Percentiles rank a stretch among this genome's conserved stretches.
phyloP scores from a whole-genome alignment of 192 early-diverging fungal genomes.

The Coemansia sp. region DNA sequence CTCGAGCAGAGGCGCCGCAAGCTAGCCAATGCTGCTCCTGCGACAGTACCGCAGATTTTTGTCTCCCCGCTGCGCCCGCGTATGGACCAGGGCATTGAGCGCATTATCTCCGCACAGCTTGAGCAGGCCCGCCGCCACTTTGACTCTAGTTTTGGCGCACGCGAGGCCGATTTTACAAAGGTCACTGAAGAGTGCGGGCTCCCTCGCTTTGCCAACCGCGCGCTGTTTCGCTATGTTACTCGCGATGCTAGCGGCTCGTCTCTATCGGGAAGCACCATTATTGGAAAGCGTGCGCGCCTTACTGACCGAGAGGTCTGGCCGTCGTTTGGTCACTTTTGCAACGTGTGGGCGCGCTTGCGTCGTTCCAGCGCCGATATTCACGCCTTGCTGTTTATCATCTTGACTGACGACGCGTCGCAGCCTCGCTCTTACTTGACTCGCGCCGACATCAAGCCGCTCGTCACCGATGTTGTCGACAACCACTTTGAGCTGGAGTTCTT shows the following conservation, averaged over 20 bases:
- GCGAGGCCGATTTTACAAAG: slow-evolving; percentile 53
- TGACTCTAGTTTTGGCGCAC: slow-evolving; percentile 48
- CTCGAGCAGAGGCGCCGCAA: slow-evolving; percentile 22
- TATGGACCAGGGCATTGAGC: slow-evolving; percentile 20
- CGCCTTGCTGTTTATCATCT: slow-evolving; percentile 60
- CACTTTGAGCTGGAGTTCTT: slow-evolving; percentile 90
- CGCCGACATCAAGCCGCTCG: slow-evolving; percentile 66
- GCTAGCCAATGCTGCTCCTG: not conserved
- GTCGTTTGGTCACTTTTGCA: slow-evolving; percentile 21
- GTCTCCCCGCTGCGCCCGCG: slow-evolving; percentile 39
- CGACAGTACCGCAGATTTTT: slow-evolving; percentile 33
- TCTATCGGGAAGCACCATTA: slow-evolving; percentile 16
- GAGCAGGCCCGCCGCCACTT: slow-evolving; percentile 34
- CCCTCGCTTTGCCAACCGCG: slow-evolving; percentile 70
- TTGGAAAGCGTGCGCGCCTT: slow-evolving; percentile 39
- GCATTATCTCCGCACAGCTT: slow-evolving; percentile 28
- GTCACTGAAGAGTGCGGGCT: slow-evolving; percentile 60
- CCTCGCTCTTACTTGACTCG: slow-evolving; percentile 53
- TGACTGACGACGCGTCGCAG: slow-evolving; percentile 50
- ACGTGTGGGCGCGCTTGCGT: slow-evolving; percentile 50
- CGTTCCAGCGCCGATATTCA: slow-evolving; percentile 47
- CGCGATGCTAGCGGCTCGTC: slow-evolving; percentile 14
- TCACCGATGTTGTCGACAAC: slow-evolving; percentile 81
- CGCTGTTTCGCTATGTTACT: slow-evolving; percentile 55
- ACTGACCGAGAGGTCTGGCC: slow-evolving; percentile 40